Evolutionary conservation across 129 eudicot genomes (phyloP), one percentile per base, ranked within the genome.

Genomic region (Pseudognaphalium luteoalbum): DNA sequence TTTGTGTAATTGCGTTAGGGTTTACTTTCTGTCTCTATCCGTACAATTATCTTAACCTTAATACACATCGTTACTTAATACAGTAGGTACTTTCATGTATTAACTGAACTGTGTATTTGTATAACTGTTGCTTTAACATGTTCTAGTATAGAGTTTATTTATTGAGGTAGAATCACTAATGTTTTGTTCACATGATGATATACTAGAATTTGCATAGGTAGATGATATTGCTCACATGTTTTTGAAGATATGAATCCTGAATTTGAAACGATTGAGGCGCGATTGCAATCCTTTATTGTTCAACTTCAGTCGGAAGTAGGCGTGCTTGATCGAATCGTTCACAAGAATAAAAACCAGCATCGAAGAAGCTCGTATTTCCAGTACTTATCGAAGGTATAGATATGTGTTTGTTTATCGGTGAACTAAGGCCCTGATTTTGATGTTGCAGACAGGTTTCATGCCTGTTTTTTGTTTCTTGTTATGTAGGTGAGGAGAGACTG

Each of bases 271-370:
- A 78, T 82, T 17, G 96, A 90, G 75, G 80, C 72, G 44, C 83
- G 98, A 54, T 28, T 94, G 28, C 86, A 70, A 78, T 88, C 91
- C 51, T 94, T 94, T 61, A 59, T 90, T 50, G 76, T 77, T 79
- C 96, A 93, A 83, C 79, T 93, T 50, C 89, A 82, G 67, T 79
- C 86, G 37, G 98, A 94, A 66, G 57, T 54, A 75, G 90, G 89
- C 39, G 86, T 94, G 65, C 88, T 94, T 28, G 96, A 94, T 81
- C 84, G 96, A 70, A 86, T 94, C 64, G 83, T 94, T 17, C 89
- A 94, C 82, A 91, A 94, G 82, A 85, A 91, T 78, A 94, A 94
- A 81, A 94, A 94, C 80, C 98, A 94, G 74, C 98, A 94, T 42
- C 82, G 96, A 12, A 85, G 96, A 77, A 80, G 90, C 78, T 85